Evolutionary conservation across 306 rosid genomes (phyloP).

Genomic region (Calophaca sinica): DNA sequence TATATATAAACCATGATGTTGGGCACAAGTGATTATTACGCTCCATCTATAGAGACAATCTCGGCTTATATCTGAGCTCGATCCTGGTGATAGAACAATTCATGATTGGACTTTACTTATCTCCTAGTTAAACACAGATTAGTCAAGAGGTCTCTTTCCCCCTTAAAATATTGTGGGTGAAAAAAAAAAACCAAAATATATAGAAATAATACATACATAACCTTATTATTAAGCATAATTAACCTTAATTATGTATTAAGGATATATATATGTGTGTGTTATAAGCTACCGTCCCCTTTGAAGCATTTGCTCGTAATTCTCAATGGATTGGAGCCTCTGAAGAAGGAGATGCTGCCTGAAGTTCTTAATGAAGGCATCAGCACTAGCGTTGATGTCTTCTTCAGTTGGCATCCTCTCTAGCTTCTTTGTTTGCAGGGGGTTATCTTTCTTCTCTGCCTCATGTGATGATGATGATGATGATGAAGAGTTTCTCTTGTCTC

Average conservation of each 20-base stretch:
- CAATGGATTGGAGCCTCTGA: constrained; percentile 89
- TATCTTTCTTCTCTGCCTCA: constrained; percentile 29
- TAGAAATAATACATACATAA: neutral
- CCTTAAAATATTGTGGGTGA: too few species aligned
- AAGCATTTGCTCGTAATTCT: constrained; percentile 72
- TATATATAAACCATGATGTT: too few species aligned
- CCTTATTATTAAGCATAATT: neutral
- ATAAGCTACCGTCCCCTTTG: constrained; percentile 55
- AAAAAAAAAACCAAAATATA: too few species aligned
- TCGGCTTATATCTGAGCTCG: too few species aligned
- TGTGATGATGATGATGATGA: constrained; percentile 3
- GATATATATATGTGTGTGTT: too few species aligned
- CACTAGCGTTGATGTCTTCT: constrained; percentile 80
- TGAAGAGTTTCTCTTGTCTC: constrained; percentile 43
- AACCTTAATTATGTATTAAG: neutral
- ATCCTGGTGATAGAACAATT: too few species aligned
- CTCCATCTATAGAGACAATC: too few species aligned
- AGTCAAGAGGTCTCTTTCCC: too few species aligned
- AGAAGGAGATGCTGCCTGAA: constrained; percentile 78
- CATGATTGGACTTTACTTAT: too few species aligned
- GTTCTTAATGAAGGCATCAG: constrained; percentile 86
- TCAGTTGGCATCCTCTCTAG: constrained; percentile 63
- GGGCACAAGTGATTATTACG: too few species aligned
- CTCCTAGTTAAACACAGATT: too few species aligned
- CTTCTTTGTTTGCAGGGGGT: constrained; percentile 37